Conservation (phyloP, 345 rosid genomes). For the Clausena lansium region DNA sequence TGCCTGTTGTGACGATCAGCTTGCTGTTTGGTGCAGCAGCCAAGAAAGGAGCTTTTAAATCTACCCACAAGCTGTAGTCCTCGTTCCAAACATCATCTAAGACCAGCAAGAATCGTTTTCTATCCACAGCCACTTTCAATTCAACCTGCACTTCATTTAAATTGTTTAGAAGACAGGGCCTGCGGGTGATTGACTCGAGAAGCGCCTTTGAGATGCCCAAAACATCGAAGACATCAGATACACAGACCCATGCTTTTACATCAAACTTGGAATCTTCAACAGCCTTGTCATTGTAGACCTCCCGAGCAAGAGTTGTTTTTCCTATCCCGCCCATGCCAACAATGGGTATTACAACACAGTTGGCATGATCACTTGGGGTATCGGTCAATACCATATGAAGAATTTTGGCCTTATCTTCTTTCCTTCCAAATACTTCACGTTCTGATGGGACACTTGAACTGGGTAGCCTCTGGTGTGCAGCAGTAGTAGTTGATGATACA, state of each 20-base stretch:
- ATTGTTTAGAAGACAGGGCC: background rate
- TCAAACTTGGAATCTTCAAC: background rate
- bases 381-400: background rate
- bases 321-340: slow-evolving; percentile 1
- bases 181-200: background rate
- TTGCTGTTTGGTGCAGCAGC: background rate
- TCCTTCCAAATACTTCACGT: background rate
- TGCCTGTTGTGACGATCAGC: background rate
- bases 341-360: background rate
- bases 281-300: background rate
- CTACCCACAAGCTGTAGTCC: background rate
- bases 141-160: background rate
- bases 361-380: background rate
- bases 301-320: slow-evolving; percentile 7
- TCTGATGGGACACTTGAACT: background rate
- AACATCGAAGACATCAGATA: background rate
- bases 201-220: background rate
- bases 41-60: background rate
- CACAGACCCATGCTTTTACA: background rate
- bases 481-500: background rate
- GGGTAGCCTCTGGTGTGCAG: background rate
- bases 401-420: background rate
- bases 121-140: background rate
- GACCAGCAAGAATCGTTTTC: background rate
- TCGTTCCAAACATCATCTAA: slow-evolving; percentile 11